These are phyloP conservation scores for Cryomyces antarcticus DNA, from an alignment of 495 filamentous ascomycete species.

Conservation along the genomic window DNA sequence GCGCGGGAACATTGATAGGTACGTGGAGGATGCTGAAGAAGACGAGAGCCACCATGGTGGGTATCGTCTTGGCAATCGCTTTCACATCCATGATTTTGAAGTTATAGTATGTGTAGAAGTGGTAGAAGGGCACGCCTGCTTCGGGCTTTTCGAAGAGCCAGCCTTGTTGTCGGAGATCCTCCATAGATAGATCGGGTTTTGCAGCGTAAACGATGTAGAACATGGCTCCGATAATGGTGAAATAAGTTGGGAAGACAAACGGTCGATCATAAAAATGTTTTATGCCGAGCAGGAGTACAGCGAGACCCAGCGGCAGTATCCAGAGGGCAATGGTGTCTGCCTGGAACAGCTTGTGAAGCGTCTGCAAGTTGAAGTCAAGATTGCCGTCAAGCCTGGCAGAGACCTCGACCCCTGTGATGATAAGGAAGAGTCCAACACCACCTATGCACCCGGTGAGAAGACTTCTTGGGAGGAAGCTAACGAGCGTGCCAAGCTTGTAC, in stretches of 20 bases:
- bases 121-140: conserved; percentile 78
- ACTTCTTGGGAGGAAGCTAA: conserved; percentile 89
- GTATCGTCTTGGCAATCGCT: conserved; percentile 59
- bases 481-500: conserved; percentile 68
- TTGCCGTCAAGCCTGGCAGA: conserved; percentile 75
- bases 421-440: conserved; percentile 89
- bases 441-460: conserved; percentile 96
- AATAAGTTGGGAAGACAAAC: conserved; percentile 71
- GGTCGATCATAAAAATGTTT: conserved; percentile 57
- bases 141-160: conserved; percentile 84
- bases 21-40: conserved; percentile 97
- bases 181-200: conserved; percentile 39
- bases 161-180: conserved; percentile 41
- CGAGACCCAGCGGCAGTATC: conserved; percentile 58
- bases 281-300: conserved; percentile 51
- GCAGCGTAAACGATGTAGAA: conserved; percentile 68
- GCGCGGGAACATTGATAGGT: conserved; percentile 87
- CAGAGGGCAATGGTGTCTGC: conserved; percentile 61
- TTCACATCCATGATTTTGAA: conserved; percentile 34
- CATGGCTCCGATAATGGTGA: conserved; percentile 52
- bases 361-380: conserved; percentile 58
- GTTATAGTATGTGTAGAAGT: conserved; percentile 81
- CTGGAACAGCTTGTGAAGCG: conserved; percentile 47
- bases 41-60: conserved; percentile 90
- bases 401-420: conserved; percentile 82